A percentile compares a stretch with the other conserved stretches of the same genome.
Conservation (phyloP, 2,329 filamentous ascomycete genomes). For the Aspergillus tanneri region DNA sequence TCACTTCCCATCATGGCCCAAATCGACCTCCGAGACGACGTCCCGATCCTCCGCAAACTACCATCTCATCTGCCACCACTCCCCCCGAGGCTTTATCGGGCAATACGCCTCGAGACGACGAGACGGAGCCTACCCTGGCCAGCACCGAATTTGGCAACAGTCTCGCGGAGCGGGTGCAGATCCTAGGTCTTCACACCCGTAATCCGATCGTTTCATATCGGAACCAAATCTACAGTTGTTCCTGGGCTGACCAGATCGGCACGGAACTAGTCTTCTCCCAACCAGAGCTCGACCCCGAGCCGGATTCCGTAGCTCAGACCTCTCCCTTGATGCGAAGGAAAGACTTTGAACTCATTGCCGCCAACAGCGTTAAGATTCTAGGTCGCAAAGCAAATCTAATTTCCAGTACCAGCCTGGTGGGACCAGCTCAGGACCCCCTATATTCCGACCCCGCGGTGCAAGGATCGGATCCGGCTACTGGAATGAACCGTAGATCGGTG, state of each 20-base stretch:
- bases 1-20: constrained; percentile 48
- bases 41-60: constrained; percentile 21
- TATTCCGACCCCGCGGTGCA: background rate
- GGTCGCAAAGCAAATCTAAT: constrained; percentile 64
- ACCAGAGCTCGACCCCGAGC: constrained; percentile 31
- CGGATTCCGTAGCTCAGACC: constrained; percentile 36
- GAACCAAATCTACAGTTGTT: constrained; percentile 72
- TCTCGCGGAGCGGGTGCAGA: constrained; percentile 59
- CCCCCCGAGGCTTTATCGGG: constrained; percentile 5
- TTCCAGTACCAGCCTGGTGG: constrained; percentile 38
- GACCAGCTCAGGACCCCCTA: background rate
- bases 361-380: constrained; percentile 67
- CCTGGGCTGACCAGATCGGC: constrained; percentile 80
- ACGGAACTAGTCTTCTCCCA: constrained; percentile 74
- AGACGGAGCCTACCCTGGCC: constrained; percentile 41
- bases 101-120: constrained; percentile 18
- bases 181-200: constrained; percentile 74
- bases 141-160: constrained; percentile 33
- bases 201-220: constrained; percentile 79
- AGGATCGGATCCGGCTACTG: background rate
- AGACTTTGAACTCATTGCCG: constrained; percentile 69
- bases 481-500: constrained; percentile 23
- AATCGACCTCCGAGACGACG: constrained; percentile 36
- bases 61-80: constrained; percentile 12
- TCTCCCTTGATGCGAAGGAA: constrained; percentile 41